Evolutionary conservation across 2,329 filamentous ascomycete genomes (phyloP).

Genomic region (Xylariaceae sp.): DNA sequence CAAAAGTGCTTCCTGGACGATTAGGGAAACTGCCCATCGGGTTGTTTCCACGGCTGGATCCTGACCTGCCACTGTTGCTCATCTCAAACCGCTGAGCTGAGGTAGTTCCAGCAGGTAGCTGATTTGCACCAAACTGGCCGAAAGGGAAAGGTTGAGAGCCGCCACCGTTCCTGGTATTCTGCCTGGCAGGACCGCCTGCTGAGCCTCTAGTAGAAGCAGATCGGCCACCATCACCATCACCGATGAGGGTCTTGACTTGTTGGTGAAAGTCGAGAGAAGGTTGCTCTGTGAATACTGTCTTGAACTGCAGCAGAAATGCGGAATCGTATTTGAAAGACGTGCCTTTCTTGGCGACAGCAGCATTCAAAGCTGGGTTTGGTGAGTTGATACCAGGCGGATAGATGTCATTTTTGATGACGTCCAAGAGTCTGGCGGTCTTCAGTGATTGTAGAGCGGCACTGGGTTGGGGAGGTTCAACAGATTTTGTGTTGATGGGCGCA

Average conservation of each 20-base stretch:
- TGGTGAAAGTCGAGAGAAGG: slow-evolving; percentile 90
- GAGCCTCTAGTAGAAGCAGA: slow-evolving; percentile 61
- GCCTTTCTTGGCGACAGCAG: slow-evolving; percentile 71
- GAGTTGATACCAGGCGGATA: slow-evolving; percentile 84
- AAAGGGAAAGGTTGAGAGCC: slow-evolving; percentile 52
- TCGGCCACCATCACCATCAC: slow-evolving; percentile 65
- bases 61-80: slow-evolving; percentile 48
- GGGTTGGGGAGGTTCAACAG: slow-evolving; percentile 85
- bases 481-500: slow-evolving; percentile 73
- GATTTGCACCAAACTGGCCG: slow-evolving; percentile 61
- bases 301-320: slow-evolving; percentile 93
- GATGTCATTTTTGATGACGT: slow-evolving; percentile 69
- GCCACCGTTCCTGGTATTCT: slow-evolving; percentile 50
- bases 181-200: slow-evolving; percentile 46
- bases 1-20: slow-evolving; percentile 60
- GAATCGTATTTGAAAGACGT: slow-evolving; percentile 92
- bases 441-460: slow-evolving; percentile 91
- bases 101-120: slow-evolving; percentile 69
- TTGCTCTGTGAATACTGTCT: slow-evolving; percentile 93
- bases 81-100: slow-evolving; percentile 72
- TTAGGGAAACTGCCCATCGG: slow-evolving; percentile 59
- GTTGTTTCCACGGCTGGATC: slow-evolving; percentile 44
- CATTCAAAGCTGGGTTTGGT: slow-evolving; percentile 87
- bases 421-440: slow-evolving; percentile 84
- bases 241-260: slow-evolving; percentile 82